phyloP scores from a whole-genome alignment of 2,329 filamentous ascomycete genomes.

The Penicillium sp. region DNA sequence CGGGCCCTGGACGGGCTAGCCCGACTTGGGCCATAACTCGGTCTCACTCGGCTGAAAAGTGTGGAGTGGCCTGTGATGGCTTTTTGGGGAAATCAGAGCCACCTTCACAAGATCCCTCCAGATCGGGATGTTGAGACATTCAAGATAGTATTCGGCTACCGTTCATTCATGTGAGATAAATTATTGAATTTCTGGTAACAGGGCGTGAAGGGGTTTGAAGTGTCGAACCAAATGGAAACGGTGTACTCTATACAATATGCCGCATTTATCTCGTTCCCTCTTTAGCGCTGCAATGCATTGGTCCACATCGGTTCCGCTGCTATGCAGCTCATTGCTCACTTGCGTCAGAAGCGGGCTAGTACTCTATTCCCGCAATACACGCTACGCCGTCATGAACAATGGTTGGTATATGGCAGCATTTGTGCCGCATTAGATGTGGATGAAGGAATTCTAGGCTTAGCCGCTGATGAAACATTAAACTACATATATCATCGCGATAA shows the following conservation, averaged over 20 bases:
- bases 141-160: not conserved
- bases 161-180: too few relatives aligned
- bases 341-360: constrained; percentile 6
- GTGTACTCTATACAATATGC: not conserved
- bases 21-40: not conserved
- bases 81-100: constrained; percentile 16
- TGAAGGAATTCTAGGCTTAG: constrained; percentile 33
- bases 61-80: constrained; percentile 1
- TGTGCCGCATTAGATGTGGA: constrained; percentile 23
- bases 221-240: not conserved
- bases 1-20: constrained; percentile 1
- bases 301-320: constrained; percentile 11
- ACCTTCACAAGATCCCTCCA: not conserved
- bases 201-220: not conserved
- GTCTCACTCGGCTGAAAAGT: not conserved
- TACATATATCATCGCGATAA: not conserved
- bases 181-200: too few relatives aligned
- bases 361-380: constrained; percentile 10
- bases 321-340: constrained; percentile 12
- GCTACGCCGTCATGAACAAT: constrained; percentile 47
- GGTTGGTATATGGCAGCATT: constrained; percentile 47
- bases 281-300: constrained; percentile 11
- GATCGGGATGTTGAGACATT: not conserved
- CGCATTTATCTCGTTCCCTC: not conserved
- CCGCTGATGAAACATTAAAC: constrained; percentile 20